Percentiles rank a stretch among this genome's conserved stretches.
Conservation (phyloP, 257 asterid species). For the Nicotiana attenuata region DNA sequence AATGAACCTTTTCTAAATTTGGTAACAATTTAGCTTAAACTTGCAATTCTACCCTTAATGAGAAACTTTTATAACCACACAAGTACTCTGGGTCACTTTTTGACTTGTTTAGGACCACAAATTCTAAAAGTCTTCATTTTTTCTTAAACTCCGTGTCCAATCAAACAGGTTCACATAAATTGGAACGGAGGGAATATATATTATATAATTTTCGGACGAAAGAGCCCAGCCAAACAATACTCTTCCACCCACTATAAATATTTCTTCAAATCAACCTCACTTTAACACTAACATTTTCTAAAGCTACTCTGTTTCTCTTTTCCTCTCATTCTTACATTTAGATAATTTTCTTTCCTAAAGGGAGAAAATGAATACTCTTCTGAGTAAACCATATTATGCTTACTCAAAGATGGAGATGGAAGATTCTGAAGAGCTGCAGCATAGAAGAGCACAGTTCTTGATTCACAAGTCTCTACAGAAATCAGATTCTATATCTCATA, state of each 20-base stretch:
- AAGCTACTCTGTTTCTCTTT: not conserved
- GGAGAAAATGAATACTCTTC: slow-evolving; percentile 26
- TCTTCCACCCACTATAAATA: slow-evolving; percentile 34
- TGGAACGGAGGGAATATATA: no score
- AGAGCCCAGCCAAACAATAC: not conserved
- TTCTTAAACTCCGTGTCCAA: no score
- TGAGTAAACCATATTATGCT: slow-evolving; percentile 21
- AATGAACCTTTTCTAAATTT: no score
- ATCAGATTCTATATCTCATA: slow-evolving; percentile 31
- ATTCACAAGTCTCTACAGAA: slow-evolving; percentile 54
- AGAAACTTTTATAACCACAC: no score
- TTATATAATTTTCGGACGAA: no score
- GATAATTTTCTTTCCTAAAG: not conserved
- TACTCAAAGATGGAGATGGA: slow-evolving; percentile 53
- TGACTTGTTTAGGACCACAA: no score
- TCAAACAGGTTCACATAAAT: no score
- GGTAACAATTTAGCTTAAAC: no score
- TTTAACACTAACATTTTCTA: not conserved
- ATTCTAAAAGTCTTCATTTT: no score
- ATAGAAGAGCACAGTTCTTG: slow-evolving; percentile 68
- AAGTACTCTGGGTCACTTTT: no score
- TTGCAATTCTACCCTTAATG: no score
- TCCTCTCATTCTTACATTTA: not conserved
- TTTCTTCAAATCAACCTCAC: slow-evolving; percentile 9
- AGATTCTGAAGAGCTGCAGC: slow-evolving; percentile 55